phyloP scores from a whole-genome alignment of 345 rosid species.

The Murraya koenigii region DNA sequence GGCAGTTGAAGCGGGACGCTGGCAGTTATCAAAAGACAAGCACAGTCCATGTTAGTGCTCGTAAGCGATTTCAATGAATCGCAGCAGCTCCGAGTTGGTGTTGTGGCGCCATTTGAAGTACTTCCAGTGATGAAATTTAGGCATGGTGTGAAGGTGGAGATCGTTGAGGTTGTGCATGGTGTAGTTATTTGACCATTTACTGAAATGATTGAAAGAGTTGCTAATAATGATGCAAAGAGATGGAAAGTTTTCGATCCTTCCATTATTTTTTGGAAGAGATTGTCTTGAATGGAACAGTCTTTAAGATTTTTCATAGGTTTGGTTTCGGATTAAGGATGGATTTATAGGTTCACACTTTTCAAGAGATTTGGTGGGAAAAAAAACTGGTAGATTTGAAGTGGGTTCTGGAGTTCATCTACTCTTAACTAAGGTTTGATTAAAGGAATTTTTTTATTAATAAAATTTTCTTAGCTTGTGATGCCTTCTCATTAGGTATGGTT shows the following conservation, averaged over 20 bases:
- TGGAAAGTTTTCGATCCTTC: conserved; percentile 20
- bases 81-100: conserved; percentile 72
- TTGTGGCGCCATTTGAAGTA: conserved; percentile 38
- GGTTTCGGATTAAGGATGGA: not conserved
- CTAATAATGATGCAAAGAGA: conserved; percentile 23
- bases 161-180: conserved; percentile 77
- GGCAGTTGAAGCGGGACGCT: conserved; percentile 72
- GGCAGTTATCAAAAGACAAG: conserved; percentile 70
- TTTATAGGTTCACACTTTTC: conserved; percentile 20
- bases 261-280: conserved; percentile 15
- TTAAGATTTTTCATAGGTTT: not conserved
- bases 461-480: not conserved
- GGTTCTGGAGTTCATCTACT: conserved; percentile 46
- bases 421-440: conserved; percentile 17
- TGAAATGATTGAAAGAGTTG: conserved; percentile 24
- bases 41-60: conserved; percentile 54
- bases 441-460: conserved; percentile 9
- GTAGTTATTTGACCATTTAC: conserved; percentile 64
- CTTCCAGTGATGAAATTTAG: conserved; percentile 79
- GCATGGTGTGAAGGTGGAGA: conserved; percentile 80
- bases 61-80: conserved; percentile 47
- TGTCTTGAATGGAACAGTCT: not conserved
- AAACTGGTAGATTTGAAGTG: conserved; percentile 27
- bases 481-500: conserved; percentile 23
- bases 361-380: conserved; percentile 17